Base-by-base conservation (phyloP, 306 rosid species). In the Vachellia collinsii region DNA sequence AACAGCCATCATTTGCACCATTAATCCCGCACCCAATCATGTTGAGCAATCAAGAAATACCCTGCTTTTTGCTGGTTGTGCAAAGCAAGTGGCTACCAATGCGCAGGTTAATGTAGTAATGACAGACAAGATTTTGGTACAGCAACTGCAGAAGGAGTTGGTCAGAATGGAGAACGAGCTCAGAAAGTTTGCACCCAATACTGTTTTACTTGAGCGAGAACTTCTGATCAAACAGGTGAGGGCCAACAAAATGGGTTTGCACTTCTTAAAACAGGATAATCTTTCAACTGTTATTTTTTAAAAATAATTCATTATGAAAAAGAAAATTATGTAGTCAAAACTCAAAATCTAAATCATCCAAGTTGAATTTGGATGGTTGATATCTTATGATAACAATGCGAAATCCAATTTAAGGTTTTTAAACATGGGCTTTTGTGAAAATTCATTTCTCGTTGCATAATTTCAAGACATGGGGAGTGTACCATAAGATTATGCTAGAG, bases 21-120 rank as follows among this genome's bases (percentile, higher is more conserved):
- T 93, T 80, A 94, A 94, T 81, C 99, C 99, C 14, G 95, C 97
- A 19, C 85, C 85, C 25, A 85, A 91, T 73, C 97, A 94, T 39
- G 86, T 86, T 67, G 97, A 92, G 85, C 99, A 94, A 86, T 91
- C 99, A 48, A 93, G 89, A 82, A 94, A 93, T 83, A 89, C 99
- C 42, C 85, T 94, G 48, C 81, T 91, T 72, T 94, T 94, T 72
- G 99, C 99, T 74, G 87, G 88, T 70, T 88, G 97, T 62, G 99
- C 99, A 22, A 91, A 93, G 73, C 91, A 90, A 85, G 99, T 94
- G 81, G 74, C 91, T 72, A 94, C 97, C 23, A 90, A 94, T 88
- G 97, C 99, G 80, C 85, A 82, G 73, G 95, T 94, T 78, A 94
- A 93, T 74, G 84, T 90, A 68, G 81, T 94, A 62, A 79, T 82